Conservation (phyloP, 2,329 filamentous ascomycete species). For the Ophiostoma australiae region DNA sequence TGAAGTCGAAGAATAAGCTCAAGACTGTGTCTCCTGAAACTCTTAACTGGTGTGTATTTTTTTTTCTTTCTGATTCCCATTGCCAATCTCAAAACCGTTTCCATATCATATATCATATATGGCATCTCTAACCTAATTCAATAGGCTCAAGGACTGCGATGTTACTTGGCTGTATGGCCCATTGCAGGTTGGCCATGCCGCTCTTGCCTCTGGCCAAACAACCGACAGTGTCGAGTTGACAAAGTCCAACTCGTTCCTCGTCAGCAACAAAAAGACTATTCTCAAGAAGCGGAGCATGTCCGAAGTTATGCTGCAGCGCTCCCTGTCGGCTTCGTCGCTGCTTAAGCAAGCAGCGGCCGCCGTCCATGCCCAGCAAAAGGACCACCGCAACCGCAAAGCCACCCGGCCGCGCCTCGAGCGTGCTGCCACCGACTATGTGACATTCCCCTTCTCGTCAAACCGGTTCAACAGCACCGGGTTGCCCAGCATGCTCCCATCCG, state of each 20-base stretch:
- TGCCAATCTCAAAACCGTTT: too few relatives aligned
- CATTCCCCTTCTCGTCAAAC: conserved; percentile 58
- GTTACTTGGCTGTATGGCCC: conserved; percentile 97
- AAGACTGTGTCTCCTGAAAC: conserved; percentile 86
- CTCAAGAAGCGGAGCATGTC: conserved; percentile 96
- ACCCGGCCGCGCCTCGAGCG: conserved; percentile 55
- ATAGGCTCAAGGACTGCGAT: conserved; percentile 92
- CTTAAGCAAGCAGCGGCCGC: conserved; percentile 84
- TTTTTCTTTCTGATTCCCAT: background rate
- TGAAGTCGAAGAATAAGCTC: conserved; percentile 82
- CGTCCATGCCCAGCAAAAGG: conserved; percentile 73
- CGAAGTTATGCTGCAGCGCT: conserved; percentile 87
- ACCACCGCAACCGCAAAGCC: conserved; percentile 42
- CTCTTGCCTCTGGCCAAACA: conserved; percentile 44
- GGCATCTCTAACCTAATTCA: conserved; percentile 31
- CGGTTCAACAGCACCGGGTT: conserved; percentile 59
- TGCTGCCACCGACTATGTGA: conserved; percentile 63
- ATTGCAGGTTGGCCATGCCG: conserved; percentile 65
- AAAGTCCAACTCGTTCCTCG: conserved; percentile 58
- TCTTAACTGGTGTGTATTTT: conserved; percentile 73
- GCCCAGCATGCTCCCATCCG: conserved; percentile 60
- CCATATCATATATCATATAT: background rate
- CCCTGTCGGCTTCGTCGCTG: conserved; percentile 79
- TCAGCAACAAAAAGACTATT: conserved; percentile 77
- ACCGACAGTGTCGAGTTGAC: conserved; percentile 43